Base-by-base conservation (phyloP, 306 rosid genomes). In the Begonia peltatifolia region DNA sequence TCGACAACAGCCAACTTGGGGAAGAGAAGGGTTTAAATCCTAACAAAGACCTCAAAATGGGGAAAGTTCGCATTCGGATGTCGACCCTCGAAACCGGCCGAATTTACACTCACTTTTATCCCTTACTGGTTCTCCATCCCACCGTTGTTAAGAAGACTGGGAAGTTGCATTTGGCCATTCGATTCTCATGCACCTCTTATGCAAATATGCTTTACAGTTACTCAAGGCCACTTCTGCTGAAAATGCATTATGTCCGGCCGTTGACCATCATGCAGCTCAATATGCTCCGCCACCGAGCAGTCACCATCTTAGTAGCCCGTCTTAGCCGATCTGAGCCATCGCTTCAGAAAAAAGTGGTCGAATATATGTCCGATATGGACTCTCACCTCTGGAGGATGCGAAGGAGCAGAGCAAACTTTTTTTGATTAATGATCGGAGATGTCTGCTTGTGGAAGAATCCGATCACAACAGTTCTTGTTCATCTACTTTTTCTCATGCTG, bases 341-440 rank as follows among this genome's bases (percentile, higher is more conserved):
- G 7, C 74, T 73, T 15, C 47, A 71, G 25, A 73, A 63, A 46
- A 78, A 77, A 50, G 77, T 73, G 54, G 71, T 77, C 17, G 83
- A 77, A 47, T 77, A 77, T 73, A 70, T 77, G 83, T 73, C 79
- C 20, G 83, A 77, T 23, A 71, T 63, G 61, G 79, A 77, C 72
- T 73, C 76, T 0, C 79, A 77, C 56, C 66, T 73, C 5, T 77
- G 83, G 83, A 77, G 83, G 54, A 73, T 77, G 79, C 36, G 83
- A 3, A 20, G 77, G 16, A 77, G 76, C 68, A 77, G 74, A 66
- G 77, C 76, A 0, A 74, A 73, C 36, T 77, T 73, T 65, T 67
- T 66, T 55, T 46, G 79, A 44, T 42, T 77, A 11, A 73, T 73
- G 79, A 50, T 74, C 54, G 63, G 63, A 10, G 75, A 70, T 41